Conservation (phyloP, 371 early-diverging fungal genomes). For the Mortierella sp. region DNA sequence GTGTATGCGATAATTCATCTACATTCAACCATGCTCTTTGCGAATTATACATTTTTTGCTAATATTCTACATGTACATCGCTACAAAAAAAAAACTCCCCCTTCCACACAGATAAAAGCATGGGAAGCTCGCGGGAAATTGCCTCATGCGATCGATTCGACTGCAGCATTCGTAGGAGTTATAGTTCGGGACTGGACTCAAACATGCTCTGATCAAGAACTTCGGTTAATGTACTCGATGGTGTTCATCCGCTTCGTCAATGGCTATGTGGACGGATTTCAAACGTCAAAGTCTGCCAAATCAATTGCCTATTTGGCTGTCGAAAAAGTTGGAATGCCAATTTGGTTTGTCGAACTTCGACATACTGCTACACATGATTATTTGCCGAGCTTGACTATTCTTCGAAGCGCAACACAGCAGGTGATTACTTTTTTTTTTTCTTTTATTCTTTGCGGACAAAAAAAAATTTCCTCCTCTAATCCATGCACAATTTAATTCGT, state of each 20-base stretch:
- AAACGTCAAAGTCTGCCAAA: constrained; percentile 63
- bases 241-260: constrained; percentile 76
- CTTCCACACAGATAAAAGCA: constrained; percentile 64
- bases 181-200: constrained; percentile 63
- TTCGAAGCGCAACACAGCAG: constrained; percentile 59
- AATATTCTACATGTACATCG: too few relatives aligned
- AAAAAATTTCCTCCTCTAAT: not conserved
- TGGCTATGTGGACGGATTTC: constrained; percentile 73
- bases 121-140: constrained; percentile 72
- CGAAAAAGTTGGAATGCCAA: constrained; percentile 66
- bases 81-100: not conserved
- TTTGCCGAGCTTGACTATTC: constrained; percentile 67
- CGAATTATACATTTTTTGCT: not conserved
- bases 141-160: constrained; percentile 71
- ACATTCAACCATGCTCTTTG: not conserved
- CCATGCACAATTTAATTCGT: not conserved
- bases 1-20: constrained; percentile 22
- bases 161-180: constrained; percentile 67
- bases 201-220: constrained; percentile 60
- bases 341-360: constrained; percentile 77
- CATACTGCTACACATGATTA: constrained; percentile 78
- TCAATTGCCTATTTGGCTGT: constrained; percentile 68
- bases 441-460: not conserved
- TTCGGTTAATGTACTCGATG: constrained; percentile 71
- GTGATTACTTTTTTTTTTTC: constrained; percentile 7